These are phyloP conservation scores for Ophiostoma perfectum DNA, from an alignment of 2,329 filamentous ascomycete species.

Conservation along the genomic window DNA sequence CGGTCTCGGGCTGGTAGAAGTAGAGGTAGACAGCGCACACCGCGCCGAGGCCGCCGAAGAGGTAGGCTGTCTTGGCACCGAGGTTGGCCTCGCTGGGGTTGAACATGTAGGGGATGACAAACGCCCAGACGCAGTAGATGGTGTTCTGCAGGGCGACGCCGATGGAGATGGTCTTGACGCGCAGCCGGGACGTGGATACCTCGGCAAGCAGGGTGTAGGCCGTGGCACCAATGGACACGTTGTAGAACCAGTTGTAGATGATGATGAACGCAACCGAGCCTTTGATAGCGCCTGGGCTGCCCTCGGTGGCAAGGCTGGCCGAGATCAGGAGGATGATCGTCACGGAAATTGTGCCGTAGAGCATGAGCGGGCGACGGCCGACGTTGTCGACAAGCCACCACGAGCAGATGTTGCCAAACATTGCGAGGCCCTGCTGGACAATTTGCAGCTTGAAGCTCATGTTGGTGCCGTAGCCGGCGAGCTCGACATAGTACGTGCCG, in stretches of 20 bases:
- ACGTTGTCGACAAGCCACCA: conserved; percentile 37
- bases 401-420: conserved; percentile 39
- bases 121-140: conserved; percentile 25
- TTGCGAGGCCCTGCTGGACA: conserved; percentile 37
- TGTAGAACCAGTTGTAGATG: conserved; percentile 38
- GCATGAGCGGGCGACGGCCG: conserved; percentile 35
- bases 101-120: conserved; percentile 28
- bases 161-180: conserved; percentile 39
- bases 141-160: conserved; percentile 35
- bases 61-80: conserved; percentile 36
- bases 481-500: conserved; percentile 41
- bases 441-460: conserved; percentile 31
- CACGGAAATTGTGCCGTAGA: conserved; percentile 34
- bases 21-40: conserved; percentile 36
- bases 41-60: conserved; percentile 34
- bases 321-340: conserved; percentile 39
- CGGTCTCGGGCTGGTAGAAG: conserved; percentile 43
- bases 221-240: conserved; percentile 39
- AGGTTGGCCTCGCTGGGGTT: conserved; percentile 30
- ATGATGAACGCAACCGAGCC: conserved; percentile 36
- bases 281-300: conserved; percentile 26
- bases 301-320: conserved; percentile 34
- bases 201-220: conserved; percentile 38
- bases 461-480: conserved; percentile 37
- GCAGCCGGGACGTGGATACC: conserved; percentile 36